Conservation (phyloP, 2,329 filamentous ascomycete species). For the Passalora sequoiae region DNA sequence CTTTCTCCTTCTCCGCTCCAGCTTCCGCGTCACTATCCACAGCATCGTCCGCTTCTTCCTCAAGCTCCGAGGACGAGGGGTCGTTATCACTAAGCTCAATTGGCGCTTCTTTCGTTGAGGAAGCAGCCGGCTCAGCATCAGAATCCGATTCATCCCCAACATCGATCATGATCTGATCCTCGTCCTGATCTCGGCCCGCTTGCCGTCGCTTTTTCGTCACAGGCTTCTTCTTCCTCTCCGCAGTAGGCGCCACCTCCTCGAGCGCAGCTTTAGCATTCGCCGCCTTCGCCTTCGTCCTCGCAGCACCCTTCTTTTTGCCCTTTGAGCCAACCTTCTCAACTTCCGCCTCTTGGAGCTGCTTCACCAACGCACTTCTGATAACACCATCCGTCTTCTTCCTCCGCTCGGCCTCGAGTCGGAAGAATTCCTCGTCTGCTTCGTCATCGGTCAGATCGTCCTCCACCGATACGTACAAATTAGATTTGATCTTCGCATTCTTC, state of each 20-base stretch:
- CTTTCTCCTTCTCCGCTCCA: constrained; percentile 11
- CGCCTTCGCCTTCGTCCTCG: constrained; percentile 18
- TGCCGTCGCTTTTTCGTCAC: constrained; percentile 9
- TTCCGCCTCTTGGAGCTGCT: constrained; percentile 33
- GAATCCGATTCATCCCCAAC: constrained; percentile 9
- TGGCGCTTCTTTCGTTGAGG: constrained; percentile 5
- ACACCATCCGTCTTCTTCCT: constrained; percentile 52
- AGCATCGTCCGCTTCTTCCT: constrained; percentile 15
- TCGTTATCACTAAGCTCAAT: constrained; percentile 17
- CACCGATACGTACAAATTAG: constrained; percentile 70
- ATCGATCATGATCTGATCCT: constrained; percentile 20
- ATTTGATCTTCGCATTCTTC: constrained; percentile 76
- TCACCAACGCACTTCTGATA: constrained; percentile 47
- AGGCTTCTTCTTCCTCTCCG: not conserved
- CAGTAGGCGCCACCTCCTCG: constrained; percentile 8
- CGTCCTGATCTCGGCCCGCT: constrained; percentile 19
- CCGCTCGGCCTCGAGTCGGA: constrained; percentile 65
- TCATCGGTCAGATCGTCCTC: constrained; percentile 87
- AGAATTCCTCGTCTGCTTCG: constrained; percentile 69
- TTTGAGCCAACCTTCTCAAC: constrained; percentile 24
- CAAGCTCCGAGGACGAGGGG: constrained; percentile 9
- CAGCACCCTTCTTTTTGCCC: constrained; percentile 21
- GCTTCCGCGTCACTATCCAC: constrained; percentile 4
- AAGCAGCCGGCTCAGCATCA: not conserved
- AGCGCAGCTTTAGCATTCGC: constrained; percentile 14